phyloP scores from a whole-genome alignment of 2,329 filamentous ascomycete genomes.

The Dactylellina haptotyla region DNA sequence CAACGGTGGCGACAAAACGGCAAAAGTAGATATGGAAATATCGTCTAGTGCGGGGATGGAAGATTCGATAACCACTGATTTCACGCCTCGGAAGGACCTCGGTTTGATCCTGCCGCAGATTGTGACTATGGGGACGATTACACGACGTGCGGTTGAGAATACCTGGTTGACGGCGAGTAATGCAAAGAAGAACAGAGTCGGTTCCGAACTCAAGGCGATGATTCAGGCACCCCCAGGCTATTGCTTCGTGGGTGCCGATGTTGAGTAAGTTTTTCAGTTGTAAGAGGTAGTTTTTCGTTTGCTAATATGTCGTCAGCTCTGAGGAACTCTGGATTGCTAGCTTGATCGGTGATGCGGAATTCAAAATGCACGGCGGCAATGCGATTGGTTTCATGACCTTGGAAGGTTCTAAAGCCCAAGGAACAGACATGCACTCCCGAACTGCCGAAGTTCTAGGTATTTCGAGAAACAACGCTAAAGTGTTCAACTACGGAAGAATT shows the following conservation, averaged over 20 bases:
- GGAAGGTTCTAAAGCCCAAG: constrained; percentile 91
- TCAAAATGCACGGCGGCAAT: constrained; percentile 93
- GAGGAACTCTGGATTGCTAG: constrained; percentile 98
- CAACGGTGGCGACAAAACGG: too few species aligned
- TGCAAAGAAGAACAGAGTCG: constrained; percentile 93
- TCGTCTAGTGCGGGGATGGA: too few species aligned
- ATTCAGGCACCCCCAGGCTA: constrained; percentile 90
- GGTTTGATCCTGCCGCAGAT: constrained; percentile 95
- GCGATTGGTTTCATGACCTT: constrained; percentile 99
- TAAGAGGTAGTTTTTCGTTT: neutral
- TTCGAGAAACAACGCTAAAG: constrained; percentile 91
- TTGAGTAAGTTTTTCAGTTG: constrained; percentile 67
- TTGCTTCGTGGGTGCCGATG: constrained; percentile 93
- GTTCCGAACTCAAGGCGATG: constrained; percentile 97
- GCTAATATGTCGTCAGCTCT: constrained; percentile 64
- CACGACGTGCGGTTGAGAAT: constrained; percentile 91
- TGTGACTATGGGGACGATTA: constrained; percentile 98
- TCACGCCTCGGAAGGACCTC: constrained; percentile 59
- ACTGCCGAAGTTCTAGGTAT: constrained; percentile 93
- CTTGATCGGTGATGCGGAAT: constrained; percentile 91
- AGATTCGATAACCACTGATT: too few species aligned
- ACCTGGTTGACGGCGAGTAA: constrained; percentile 99
- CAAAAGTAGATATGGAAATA: too few species aligned
- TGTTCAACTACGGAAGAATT: constrained; percentile 98
- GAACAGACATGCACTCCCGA: constrained; percentile 66